Conservation (phyloP, 2,329 filamentous ascomycete genomes). For the Calonectria hongkongensis region DNA sequence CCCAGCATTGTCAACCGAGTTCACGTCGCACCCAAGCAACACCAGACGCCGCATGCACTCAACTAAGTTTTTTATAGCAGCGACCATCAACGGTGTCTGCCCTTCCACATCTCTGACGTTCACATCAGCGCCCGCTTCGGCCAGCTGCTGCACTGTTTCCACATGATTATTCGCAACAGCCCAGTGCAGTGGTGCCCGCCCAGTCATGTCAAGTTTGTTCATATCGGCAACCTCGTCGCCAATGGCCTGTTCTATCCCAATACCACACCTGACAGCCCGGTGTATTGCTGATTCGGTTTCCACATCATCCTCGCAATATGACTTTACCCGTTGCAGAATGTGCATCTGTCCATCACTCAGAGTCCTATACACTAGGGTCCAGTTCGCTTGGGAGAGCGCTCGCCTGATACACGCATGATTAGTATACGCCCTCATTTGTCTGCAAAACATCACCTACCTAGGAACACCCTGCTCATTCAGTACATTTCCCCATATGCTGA, state of each 20-base stretch:
- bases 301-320: neutral
- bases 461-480: neutral
- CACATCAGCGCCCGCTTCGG: neutral
- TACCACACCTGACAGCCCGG: neutral
- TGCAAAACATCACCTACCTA: neutral
- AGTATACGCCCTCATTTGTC: neutral
- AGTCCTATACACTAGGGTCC: no score
- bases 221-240: neutral
- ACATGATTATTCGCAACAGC: neutral
- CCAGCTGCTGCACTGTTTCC: neutral
- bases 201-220: neutral
- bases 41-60: conserved; percentile 15
- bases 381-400: no score
- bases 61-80: neutral
- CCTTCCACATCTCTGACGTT: neutral
- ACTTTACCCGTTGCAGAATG: neutral
- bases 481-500: neutral
- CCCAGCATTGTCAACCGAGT: neutral
- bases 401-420: neutral
- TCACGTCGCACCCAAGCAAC: neutral
- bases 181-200: neutral
- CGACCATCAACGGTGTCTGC: neutral
- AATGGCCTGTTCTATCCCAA: neutral
- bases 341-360: neutral
- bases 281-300: neutral